A percentile compares a stretch with the other conserved stretches of the same genome.
phyloP scores from a whole-genome alignment of 805 yeast species.

The Myxozyma geophila region DNA sequence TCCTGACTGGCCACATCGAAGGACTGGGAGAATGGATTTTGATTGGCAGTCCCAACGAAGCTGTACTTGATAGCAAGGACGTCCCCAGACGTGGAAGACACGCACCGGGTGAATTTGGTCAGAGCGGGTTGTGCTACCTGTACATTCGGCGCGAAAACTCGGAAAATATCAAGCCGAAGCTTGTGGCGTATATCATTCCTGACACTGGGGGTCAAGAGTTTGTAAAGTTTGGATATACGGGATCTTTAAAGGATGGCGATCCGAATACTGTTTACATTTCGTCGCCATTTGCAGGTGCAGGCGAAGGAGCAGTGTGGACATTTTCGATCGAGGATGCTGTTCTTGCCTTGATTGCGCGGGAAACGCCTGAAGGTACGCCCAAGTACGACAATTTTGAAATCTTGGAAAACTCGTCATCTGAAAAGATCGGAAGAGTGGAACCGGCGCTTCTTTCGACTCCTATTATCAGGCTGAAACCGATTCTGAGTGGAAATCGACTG shows the following conservation, averaged over 20 bases:
- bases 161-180: conserved; percentile 31
- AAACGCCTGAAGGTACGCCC: neutral
- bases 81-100: conserved; percentile 26
- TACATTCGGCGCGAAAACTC: conserved; percentile 38
- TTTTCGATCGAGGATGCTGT: conserved; percentile 37
- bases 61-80: conserved; percentile 37
- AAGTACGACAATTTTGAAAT: neutral
- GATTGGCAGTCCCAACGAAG: conserved; percentile 31
- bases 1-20: conserved; percentile 22
- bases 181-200: conserved; percentile 37
- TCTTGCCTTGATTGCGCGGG: neutral
- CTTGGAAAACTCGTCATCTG: neutral
- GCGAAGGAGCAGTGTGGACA: conserved; percentile 56
- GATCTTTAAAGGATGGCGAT: conserved; percentile 27
- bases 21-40: conserved; percentile 35
- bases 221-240: conserved; percentile 46
- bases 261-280: conserved; percentile 45
- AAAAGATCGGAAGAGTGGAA: neutral
- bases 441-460: conserved; percentile 3
- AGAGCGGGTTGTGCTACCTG: conserved; percentile 50
- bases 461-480: conserved; percentile 17
- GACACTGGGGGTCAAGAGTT: conserved; percentile 36
- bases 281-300: conserved; percentile 50
- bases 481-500: conserved; percentile 11
- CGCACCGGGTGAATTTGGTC: conserved; percentile 44